Evolutionary conservation across 768 basidiomycete genomes (phyloP), one percentile per base, ranked within the genome.

Genomic region (Nidula microcarpa): DNA sequence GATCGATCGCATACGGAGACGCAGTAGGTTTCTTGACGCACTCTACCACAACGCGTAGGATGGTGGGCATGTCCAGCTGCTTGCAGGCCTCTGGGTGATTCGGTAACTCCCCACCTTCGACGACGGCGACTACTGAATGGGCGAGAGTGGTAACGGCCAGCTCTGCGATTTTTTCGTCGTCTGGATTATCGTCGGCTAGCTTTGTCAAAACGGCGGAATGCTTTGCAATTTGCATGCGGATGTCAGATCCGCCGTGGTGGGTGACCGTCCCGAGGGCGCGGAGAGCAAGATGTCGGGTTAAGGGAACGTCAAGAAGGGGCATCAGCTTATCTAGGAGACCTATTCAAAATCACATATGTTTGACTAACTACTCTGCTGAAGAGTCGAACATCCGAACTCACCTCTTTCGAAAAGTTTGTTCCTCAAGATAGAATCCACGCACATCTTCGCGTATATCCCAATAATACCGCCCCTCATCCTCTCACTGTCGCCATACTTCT

Each of bases 391-490:
- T 33, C 1, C 11, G 30, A 13, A 44, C 56, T 4, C 51, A 85
- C 85, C 85, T 72, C 75, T 75, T 35, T 76, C 70, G 57, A 84
- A 77, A 13, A 87, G 68, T 54, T 81, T 80, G 64, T 85, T 78
- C 14, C 86, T 72, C 52, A 86, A 64, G 36, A 86, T 69, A 2
- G 81, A 72, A 61, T 86, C 85, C 0, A 72, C 74, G 33, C 75
- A 85, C 80, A 87, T 82, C 59, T 81, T 82, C 13, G 84, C 77
- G 56, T 79, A 85, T 47, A 88, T 81, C 6, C 78, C 81, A 6
- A 84, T 72, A 43, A 87, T 78, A 0, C 78, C 84, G 0, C 82
- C 84, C 47, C 68, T 65, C 14, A 86, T 67, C 53, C 74, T 75
- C 35, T 78, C 73, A 61, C 80, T 79, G 0, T 66, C 65, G 1